Evolutionary conservation across 2,329 filamentous ascomycete genomes (phyloP).

Genomic region (Microdochium paspali): DNA sequence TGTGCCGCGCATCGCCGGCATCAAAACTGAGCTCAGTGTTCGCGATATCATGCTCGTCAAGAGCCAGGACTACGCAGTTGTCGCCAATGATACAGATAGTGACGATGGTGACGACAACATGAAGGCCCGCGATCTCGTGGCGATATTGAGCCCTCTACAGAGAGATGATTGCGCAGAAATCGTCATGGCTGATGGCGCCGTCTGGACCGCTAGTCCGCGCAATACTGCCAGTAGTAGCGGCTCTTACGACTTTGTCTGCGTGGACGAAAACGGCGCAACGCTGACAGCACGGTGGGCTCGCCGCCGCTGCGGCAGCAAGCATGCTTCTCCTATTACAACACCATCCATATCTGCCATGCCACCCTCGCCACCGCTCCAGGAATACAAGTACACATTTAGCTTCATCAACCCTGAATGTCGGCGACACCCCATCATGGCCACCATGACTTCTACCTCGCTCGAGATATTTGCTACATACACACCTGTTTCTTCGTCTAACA

Average conservation of each 20-base stretch:
- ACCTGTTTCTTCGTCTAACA: slow-evolving; percentile 39
- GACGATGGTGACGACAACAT: slow-evolving; percentile 32
- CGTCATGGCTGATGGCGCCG: slow-evolving; percentile 52
- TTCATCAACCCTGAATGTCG: slow-evolving; percentile 60
- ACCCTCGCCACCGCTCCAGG: slow-evolving; percentile 18
- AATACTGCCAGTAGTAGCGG: slow-evolving; percentile 27
- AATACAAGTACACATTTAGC: slow-evolving; percentile 64
- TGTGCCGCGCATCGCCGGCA: slow-evolving; percentile 54
- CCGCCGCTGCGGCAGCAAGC: slow-evolving; percentile 22
- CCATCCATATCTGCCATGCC: slow-evolving; percentile 12
- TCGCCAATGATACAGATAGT: slow-evolving; percentile 20
- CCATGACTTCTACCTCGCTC: slow-evolving; percentile 51
- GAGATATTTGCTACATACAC: slow-evolving; percentile 63
- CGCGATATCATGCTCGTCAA: slow-evolving; percentile 64
- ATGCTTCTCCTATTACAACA: no score
- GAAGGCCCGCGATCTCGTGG: slow-evolving; percentile 44
- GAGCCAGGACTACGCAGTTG: slow-evolving; percentile 54
- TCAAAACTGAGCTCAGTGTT: slow-evolving; percentile 52
- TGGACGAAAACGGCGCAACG: slow-evolving; percentile 46
- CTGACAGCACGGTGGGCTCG: slow-evolving; percentile 63
- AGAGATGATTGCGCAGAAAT: slow-evolving; percentile 53
- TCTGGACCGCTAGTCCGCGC: slow-evolving; percentile 45
- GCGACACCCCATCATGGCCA: slow-evolving; percentile 67
- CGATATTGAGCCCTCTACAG: slow-evolving; percentile 55
- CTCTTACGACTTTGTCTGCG: slow-evolving; percentile 57